Conservation (phyloP, 2,329 filamentous ascomycete genomes). For the Penicillium nordicum region DNA sequence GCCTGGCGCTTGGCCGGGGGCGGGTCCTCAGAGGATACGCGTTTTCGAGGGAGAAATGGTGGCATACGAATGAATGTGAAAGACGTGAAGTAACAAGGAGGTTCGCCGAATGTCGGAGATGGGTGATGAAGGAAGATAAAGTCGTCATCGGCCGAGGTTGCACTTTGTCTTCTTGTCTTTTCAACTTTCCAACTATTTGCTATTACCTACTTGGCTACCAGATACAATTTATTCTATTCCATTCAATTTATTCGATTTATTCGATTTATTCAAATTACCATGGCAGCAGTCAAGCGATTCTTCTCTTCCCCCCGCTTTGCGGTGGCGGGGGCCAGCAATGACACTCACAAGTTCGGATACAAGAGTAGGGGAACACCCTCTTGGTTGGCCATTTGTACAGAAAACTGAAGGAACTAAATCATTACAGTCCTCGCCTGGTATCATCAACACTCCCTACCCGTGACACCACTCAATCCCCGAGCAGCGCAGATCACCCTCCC, state of each 20-base stretch:
- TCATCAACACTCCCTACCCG: slow-evolving; percentile 68
- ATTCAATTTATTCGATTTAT: not conserved
- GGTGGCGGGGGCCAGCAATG: slow-evolving; percentile 84
- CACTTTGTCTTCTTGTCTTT: not conserved
- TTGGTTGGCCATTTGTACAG: not conserved
- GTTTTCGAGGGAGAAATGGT: slow-evolving; percentile 47
- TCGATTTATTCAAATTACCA: slow-evolving; percentile 7
- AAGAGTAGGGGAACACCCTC: slow-evolving; percentile 58
- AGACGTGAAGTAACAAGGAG: not conserved
- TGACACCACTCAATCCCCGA: slow-evolving; percentile 78
- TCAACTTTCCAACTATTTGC: not conserved
- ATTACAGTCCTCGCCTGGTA: slow-evolving; percentile 84
- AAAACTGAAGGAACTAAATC: slow-evolving; percentile 5
- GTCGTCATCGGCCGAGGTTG: slow-evolving; percentile 15
- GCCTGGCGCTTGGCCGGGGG: slow-evolving; percentile 36
- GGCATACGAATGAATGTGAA: slow-evolving; percentile 37
- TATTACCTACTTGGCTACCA: not conserved
- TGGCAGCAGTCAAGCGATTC: slow-evolving; percentile 66
- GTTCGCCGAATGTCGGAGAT: slow-evolving; percentile 10
- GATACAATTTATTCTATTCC: not conserved
- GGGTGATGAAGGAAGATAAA: slow-evolving; percentile 6
- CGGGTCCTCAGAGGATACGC: slow-evolving; percentile 35
- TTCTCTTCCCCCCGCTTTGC: slow-evolving; percentile 78
- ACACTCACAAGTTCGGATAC: slow-evolving; percentile 81
- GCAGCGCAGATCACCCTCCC: slow-evolving; percentile 62